Evolutionary conservation across 495 filamentous ascomycete species (phyloP).

Genomic region (Trichoderma parareesei): DNA sequence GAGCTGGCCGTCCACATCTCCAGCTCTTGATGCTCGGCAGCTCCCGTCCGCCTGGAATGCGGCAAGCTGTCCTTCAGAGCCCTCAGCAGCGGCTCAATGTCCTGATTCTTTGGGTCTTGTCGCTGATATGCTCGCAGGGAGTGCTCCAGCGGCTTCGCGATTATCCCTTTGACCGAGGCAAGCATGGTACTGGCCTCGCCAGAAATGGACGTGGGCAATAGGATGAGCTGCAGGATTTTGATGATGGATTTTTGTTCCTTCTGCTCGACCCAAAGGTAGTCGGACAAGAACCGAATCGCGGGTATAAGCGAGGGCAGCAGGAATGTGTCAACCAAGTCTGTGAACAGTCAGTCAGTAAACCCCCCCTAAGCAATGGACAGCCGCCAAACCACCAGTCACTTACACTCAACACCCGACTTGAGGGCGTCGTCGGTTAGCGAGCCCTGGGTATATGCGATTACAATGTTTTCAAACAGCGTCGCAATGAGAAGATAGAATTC

Average conservation of each 20-base stretch:
- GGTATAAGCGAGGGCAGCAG: slow-evolving; percentile 79
- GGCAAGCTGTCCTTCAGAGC: slow-evolving; percentile 61
- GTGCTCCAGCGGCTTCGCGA: slow-evolving; percentile 67
- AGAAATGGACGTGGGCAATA: slow-evolving; percentile 69
- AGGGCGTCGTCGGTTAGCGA: slow-evolving; percentile 71
- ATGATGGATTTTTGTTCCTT: slow-evolving; percentile 55
- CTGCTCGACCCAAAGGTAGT: slow-evolving; percentile 63
- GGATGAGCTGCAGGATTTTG: slow-evolving; percentile 66
- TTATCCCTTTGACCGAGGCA: slow-evolving; percentile 71
- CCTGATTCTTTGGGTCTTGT: slow-evolving; percentile 55
- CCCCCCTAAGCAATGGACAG: neutral
- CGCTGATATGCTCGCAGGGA: slow-evolving; percentile 65
- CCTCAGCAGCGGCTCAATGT: slow-evolving; percentile 64
- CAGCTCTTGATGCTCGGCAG: slow-evolving; percentile 61
- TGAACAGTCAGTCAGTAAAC: neutral
- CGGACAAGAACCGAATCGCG: slow-evolving; percentile 71
- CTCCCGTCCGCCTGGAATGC: slow-evolving; percentile 54
- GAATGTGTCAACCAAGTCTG: slow-evolving; percentile 82
- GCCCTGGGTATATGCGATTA: slow-evolving; percentile 63
- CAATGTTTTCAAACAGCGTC: slow-evolving; percentile 77
- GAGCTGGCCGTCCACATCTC: slow-evolving; percentile 60
- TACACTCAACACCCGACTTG: slow-evolving; percentile 82
- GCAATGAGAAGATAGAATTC: slow-evolving; percentile 90
- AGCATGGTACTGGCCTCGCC: slow-evolving; percentile 77
- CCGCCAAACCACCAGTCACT: slow-evolving; percentile 21